A percentile compares a stretch with the other conserved stretches of the same genome.
Conservation (phyloP, 352 stramenopile genomes). For the Phytophthora palmivora region DNA sequence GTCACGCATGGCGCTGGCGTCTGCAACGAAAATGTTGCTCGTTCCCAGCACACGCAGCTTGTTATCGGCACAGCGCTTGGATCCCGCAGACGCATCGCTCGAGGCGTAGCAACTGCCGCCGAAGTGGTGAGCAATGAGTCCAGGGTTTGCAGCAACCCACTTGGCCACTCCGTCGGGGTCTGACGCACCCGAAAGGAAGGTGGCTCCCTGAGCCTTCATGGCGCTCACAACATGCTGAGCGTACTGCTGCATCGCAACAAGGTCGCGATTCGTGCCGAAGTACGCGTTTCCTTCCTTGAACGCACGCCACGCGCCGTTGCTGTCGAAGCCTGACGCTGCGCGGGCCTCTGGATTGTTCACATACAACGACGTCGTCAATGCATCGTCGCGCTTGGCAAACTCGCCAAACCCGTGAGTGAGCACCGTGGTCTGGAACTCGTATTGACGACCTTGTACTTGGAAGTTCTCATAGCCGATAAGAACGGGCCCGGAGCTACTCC, state of each 20-base stretch:
- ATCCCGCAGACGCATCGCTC: conserved; percentile 41
- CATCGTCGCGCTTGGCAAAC: conserved; percentile 37
- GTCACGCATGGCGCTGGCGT: conserved; percentile 66
- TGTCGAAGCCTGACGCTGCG: conserved; percentile 53
- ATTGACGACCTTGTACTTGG: conserved; percentile 53
- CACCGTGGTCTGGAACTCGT: conserved; percentile 71
- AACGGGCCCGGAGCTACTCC: conserved; percentile 53
- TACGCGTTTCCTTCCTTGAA: conserved; percentile 54
- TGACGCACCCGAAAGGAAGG: conserved; percentile 48
- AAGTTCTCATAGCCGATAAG: conserved; percentile 73
- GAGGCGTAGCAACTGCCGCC: conserved; percentile 77
- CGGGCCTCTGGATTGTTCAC: conserved; percentile 71
- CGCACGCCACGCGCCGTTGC: conserved; percentile 44
- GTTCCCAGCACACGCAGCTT: conserved; percentile 70
- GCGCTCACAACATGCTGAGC: conserved; percentile 46
- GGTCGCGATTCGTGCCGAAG: conserved; percentile 51
- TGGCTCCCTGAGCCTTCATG: conserved; percentile 50
- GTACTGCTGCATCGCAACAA: conserved; percentile 65
- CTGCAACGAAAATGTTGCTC: conserved; percentile 71
- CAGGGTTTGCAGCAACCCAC: conserved; percentile 48
- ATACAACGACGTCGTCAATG: conserved; percentile 54
- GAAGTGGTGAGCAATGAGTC: conserved; percentile 63
- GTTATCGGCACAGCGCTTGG: conserved; percentile 63
- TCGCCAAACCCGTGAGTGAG: conserved; percentile 53
- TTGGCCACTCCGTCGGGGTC: conserved; percentile 39